These are phyloP conservation scores for Penicillium concentricum DNA, from an alignment of 2,329 filamentous ascomycete genomes.

Conservation along the genomic window DNA sequence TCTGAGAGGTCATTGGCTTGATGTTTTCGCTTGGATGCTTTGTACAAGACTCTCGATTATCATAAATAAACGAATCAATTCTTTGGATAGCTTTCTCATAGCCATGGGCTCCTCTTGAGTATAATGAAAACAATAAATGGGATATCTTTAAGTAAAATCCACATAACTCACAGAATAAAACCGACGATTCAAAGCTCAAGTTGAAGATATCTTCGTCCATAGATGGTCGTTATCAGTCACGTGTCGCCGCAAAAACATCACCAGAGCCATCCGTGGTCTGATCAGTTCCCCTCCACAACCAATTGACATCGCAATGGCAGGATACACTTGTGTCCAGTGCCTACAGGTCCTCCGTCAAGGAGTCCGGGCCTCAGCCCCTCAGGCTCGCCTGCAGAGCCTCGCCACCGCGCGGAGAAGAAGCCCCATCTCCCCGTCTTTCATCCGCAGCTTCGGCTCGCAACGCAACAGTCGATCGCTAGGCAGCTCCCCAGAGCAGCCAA, in stretches of 20 bases:
- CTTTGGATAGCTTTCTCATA: not conserved
- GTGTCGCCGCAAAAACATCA: constrained; percentile 14
- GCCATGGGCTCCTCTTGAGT: not conserved
- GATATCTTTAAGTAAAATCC: not conserved
- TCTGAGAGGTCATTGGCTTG: constrained; percentile 37
- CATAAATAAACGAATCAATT: constrained; percentile 14
- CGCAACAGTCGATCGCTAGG: constrained; percentile 23
- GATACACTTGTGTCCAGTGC: constrained; percentile 44
- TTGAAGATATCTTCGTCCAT: not conserved
- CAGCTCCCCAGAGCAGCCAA: constrained; percentile 20
- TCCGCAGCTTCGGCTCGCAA: constrained; percentile 30
- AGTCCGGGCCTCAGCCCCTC: constrained; percentile 22
- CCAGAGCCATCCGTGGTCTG: constrained; percentile 6
- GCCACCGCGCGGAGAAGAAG: constrained; percentile 26
- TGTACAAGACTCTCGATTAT: constrained; percentile 16
- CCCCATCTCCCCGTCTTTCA: constrained; percentile 24
- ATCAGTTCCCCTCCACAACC: constrained; percentile 7
- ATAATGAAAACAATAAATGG: not conserved
- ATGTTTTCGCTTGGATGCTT: not conserved
- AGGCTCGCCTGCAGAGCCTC: constrained; percentile 25
- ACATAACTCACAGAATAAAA: not conserved
- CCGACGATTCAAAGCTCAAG: not conserved
- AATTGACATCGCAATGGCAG: constrained; percentile 35
- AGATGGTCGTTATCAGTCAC: constrained; percentile 13
- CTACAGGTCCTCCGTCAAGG: constrained; percentile 36